Base-by-base conservation (phyloP, 768 basidiomycete genomes). In the Dioszegia hungarica region DNA sequence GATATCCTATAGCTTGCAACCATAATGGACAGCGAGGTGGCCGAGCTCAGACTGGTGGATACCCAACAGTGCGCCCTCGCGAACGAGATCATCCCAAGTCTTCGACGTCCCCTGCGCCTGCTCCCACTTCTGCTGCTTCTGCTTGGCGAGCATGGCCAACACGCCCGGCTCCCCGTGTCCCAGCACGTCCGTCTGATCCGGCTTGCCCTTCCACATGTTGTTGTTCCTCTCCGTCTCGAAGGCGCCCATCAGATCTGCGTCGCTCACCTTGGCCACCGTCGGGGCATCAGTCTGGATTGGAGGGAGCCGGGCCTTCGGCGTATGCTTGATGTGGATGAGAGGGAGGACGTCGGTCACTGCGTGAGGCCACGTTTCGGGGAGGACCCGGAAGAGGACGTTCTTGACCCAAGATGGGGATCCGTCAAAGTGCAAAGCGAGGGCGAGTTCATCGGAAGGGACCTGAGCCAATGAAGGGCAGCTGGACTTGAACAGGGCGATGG, bases 321-420 rank as follows among this genome's bases (percentile, higher is more conserved):
- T 38, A 0, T 38, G 38, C 14, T 48, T 44, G 28, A 63, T 45
- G 27, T 60, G 37, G 5, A 64, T 45, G 17, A 64, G 28, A 24
- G 50, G 54, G 10, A 64, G 37, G 2, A 20, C 40, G 24, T 36
- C 58, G n/a, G 31, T 60, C 33, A 64, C 41, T 2, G 59, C 58
- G 3, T 33, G 20, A n/a, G 62, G 62, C 62, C 62, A 64, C 14
- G 57, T 53, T 11, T 55, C 54, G 19, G 62, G 58, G 34, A 60
- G 27, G 52, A 64, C 45, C 29, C 52, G 27, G 31, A 57, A 64
- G 5, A 58, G 27, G 29, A 54, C 55, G 27, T 56, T 15, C 27
- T 53, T 31, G 27, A 44, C 45, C 27, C 52, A 41, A 17, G 41
- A 17, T 1, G 51, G 50, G 33, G 54, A 39, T 22, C 54, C 53